A percentile compares a stretch with the other conserved stretches of the same genome.
Evolutionary conservation across 495 filamentous ascomycete species (phyloP).

Genomic region (Neurospora tetraspora): DNA sequence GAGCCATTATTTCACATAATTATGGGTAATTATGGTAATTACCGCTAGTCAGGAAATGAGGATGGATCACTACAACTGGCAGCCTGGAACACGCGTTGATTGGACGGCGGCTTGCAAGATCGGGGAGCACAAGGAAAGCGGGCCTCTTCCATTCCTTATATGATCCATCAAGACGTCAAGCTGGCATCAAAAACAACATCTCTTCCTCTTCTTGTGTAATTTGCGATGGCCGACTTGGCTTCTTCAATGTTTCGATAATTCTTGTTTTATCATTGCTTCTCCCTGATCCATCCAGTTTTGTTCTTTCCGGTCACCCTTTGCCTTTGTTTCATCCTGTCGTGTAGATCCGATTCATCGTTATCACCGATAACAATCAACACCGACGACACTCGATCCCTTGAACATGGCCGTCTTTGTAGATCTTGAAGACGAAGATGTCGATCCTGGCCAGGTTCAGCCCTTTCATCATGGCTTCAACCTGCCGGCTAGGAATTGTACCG

Average conservation of each 20-base stretch:
- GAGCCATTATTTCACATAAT: too few species aligned
- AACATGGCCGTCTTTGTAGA: slow-evolving; percentile 57
- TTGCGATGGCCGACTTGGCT: not conserved
- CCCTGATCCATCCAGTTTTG: not conserved
- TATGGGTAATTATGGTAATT: too few species aligned
- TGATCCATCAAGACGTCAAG: slow-evolving; percentile 1
- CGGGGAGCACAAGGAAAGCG: not conserved
- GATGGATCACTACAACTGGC: not conserved
- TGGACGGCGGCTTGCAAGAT: not conserved
- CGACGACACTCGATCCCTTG: not conserved
- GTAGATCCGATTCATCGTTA: not conserved
- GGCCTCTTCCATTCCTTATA: not conserved
- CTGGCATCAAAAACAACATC: slow-evolving; percentile 7
- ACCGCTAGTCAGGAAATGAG: too few species aligned
- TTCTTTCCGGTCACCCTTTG: not conserved
- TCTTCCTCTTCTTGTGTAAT: not conserved
- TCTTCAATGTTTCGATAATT: not conserved
- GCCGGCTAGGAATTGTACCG: not conserved
- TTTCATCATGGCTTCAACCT: not conserved
- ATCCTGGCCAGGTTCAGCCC: slow-evolving; percentile 28
- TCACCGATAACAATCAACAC: not conserved
- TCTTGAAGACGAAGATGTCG: slow-evolving; percentile 45
- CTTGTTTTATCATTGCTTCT: not conserved
- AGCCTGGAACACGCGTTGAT: not conserved
- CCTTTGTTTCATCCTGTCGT: not conserved